Conservation (phyloP, 2,329 filamentous ascomycete species). For the Ramularia endophylla region DNA sequence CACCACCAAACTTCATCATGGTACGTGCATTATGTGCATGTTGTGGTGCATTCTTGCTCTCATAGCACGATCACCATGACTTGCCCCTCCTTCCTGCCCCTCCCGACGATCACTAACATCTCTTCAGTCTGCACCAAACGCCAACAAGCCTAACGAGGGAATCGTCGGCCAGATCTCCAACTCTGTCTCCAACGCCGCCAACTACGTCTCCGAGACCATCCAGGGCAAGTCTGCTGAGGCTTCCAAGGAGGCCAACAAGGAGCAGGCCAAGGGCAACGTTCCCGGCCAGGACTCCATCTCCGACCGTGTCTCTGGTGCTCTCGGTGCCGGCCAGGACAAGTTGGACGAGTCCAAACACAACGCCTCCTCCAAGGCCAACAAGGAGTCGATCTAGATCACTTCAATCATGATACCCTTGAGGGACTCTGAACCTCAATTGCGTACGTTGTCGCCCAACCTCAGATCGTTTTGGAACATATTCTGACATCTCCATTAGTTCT, state of each 20-base stretch:
- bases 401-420: background rate
- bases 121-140: conserved; percentile 37
- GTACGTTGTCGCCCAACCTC: background rate
- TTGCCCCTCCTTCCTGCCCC: too few relatives aligned
- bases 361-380: conserved; percentile 44
- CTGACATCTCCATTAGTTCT: background rate
- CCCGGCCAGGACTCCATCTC: conserved; percentile 43
- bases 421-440: background rate
- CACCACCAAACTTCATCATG: too few relatives aligned
- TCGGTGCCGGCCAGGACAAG: conserved; percentile 50
- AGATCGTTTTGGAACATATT: background rate
- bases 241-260: conserved; percentile 66
- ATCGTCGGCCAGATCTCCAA: conserved; percentile 38
- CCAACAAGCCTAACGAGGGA: conserved; percentile 39
- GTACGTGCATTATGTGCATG: too few relatives aligned
- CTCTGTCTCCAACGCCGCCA: conserved; percentile 49
- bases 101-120: too few relatives aligned
- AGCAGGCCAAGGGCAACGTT: conserved; percentile 54
- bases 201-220: conserved; percentile 62
- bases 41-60: too few relatives aligned
- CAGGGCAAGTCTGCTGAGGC: conserved; percentile 51
- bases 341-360: conserved; percentile 48
- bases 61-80: too few relatives aligned
- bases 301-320: conserved; percentile 51
- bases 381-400: conserved; percentile 31